These are phyloP conservation scores for Colletotrichum filicis DNA, from an alignment of 2,329 filamentous ascomycete species.

Conservation along the genomic window DNA sequence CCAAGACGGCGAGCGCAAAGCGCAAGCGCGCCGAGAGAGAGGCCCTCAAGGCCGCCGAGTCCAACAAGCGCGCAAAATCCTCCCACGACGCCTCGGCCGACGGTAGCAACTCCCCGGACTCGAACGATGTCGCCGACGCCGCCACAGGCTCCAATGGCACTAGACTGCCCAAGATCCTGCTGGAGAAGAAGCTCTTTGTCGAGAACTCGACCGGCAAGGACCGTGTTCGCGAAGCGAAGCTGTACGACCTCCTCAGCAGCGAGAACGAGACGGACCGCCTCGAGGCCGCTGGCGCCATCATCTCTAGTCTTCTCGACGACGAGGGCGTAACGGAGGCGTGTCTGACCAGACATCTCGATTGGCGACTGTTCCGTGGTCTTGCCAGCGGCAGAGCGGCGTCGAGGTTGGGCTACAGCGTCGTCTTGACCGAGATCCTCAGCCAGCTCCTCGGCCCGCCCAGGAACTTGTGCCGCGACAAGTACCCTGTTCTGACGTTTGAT, in stretches of 20 bases:
- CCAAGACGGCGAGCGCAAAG: slow-evolving; percentile 36
- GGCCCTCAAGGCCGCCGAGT: slow-evolving; percentile 32
- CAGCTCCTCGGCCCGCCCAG: slow-evolving; percentile 70
- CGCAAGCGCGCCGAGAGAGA: slow-evolving; percentile 38
- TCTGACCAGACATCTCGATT: slow-evolving; percentile 68
- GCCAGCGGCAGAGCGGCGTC: slow-evolving; percentile 92
- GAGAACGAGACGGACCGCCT: slow-evolving; percentile 67
- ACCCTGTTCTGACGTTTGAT: slow-evolving; percentile 65
- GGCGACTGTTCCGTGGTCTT: slow-evolving; percentile 84
- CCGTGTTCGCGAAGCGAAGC: slow-evolving; percentile 65
- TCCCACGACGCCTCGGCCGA: slow-evolving; percentile 40
- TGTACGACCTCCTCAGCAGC: slow-evolving; percentile 72
- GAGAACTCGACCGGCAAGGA: slow-evolving; percentile 64
- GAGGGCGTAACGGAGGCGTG: slow-evolving; percentile 62
- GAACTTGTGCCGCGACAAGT: slow-evolving; percentile 57
- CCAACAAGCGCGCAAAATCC: slow-evolving; percentile 42
- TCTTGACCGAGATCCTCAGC: slow-evolving; percentile 82
- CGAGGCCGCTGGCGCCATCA: slow-evolving; percentile 67
- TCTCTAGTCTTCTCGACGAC: slow-evolving; percentile 64
- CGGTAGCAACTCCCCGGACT: slow-evolving; percentile 17
- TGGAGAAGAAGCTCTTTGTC: slow-evolving; percentile 57
- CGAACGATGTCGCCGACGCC: slow-evolving; percentile 4
- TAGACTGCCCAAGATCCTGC: slow-evolving; percentile 39
- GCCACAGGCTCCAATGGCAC: slow-evolving; percentile 5
- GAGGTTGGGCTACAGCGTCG: slow-evolving; percentile 88